phyloP scores from a whole-genome alignment of 768 basidiomycete species.

The Termitomyces sp. region DNA sequence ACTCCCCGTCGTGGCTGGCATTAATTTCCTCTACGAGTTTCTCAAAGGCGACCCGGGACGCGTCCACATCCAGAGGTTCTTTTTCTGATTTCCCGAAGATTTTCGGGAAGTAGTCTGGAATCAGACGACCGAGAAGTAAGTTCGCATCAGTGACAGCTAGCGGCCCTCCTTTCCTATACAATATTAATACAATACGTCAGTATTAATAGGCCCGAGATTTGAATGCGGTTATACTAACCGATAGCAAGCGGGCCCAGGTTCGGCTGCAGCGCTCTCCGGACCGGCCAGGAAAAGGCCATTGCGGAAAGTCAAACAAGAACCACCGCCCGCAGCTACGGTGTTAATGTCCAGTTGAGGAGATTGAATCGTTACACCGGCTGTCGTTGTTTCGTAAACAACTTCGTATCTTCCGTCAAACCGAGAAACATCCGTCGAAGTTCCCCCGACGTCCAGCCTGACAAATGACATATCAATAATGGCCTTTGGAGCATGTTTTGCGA shows the following conservation, averaged over 20 bases:
- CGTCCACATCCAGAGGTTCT: conserved; percentile 75
- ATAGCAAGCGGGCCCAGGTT: conserved; percentile 92
- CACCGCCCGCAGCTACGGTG: conserved; percentile 93
- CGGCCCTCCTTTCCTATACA: conserved; percentile 80
- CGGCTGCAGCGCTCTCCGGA: conserved; percentile 88
- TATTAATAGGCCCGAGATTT: not conserved
- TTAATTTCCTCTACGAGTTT: conserved; percentile 68
- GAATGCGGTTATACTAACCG: conserved; percentile 33
- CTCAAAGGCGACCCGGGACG: conserved; percentile 64
- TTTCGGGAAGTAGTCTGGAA: conserved; percentile 91
- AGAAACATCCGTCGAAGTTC: conserved; percentile 94
- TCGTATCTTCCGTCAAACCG: conserved; percentile 90
- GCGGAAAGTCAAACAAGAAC: conserved; percentile 81
- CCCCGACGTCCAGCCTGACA: conserved; percentile 81
- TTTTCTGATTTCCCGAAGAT: conserved; percentile 90
- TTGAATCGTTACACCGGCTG: conserved; percentile 89
- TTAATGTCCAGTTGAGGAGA: conserved; percentile 94
- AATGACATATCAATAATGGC: not conserved
- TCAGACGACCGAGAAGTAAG: conserved; percentile 78
- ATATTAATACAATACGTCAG: not conserved
- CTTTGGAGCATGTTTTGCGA: conserved; percentile 5
- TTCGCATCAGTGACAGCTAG: conserved; percentile 93
- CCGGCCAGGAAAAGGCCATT: conserved; percentile 91
- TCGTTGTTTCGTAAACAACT: conserved; percentile 92
- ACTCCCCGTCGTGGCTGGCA: conserved; percentile 46